Evolutionary conservation across 257 asterid genomes (phyloP), one percentile per base, ranked within the genome.

Genomic region (Solanum ossicruentum): DNA sequence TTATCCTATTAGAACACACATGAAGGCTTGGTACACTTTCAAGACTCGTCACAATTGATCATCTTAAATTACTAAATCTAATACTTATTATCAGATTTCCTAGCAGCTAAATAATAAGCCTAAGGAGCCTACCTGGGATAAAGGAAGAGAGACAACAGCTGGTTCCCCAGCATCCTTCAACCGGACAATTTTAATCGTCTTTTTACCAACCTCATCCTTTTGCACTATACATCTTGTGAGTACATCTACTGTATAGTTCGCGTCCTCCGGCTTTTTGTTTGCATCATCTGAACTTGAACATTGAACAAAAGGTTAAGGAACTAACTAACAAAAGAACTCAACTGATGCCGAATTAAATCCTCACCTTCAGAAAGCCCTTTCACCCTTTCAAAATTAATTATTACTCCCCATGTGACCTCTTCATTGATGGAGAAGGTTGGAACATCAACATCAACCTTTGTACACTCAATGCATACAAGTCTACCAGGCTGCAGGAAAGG

Each of bases 401-500:
- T 91, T 81, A 95, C 96, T 51, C 97, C 99, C 99, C 98, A 96
- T 21, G 99, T 91, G 61, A 91, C 89, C 58, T 92, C 95, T 45
- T 96, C 97, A 86, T 91, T 91, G 80, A 90, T 81, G 67, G 97
- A 93, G 89, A 95, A 91, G 58, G 94, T 90, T 26, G 95, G 91
- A 52, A 85, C 87, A 85, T 84, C 87, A 73, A 91, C 96, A 61
- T 88, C 93, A 77, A 65, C 79, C 88, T 88, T 91, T 36, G 94
- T 85, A 83, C 97, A 93, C 84, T 88, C 94, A 82, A 97, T 43
- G 52, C 93, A 89, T 56, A 93, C 93, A 84, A 97, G 97, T 91
- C 99, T 90, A 84, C 98, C 98, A 66, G 98, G 98, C 92, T 97
- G 98, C 87, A 97, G 89, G 89, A 94, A 97, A 43, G 98, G 98